phyloP scores from a whole-genome alignment of 2,329 filamentous ascomycete genomes.

The Byssochlamys sp. region DNA sequence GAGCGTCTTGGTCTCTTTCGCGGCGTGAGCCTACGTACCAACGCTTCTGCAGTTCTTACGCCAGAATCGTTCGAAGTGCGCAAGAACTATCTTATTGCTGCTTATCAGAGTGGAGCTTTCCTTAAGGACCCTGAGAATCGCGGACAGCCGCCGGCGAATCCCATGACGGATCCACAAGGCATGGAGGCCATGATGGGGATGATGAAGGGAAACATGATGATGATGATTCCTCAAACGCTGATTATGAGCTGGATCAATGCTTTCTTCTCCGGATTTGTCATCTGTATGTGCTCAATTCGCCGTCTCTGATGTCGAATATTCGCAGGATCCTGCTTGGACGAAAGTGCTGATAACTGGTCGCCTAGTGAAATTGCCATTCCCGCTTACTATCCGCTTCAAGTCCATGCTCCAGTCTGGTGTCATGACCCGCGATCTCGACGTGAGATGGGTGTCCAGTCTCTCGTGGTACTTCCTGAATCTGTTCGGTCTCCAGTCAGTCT shows the following conservation, averaged over 20 bases:
- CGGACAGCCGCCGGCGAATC: constrained; percentile 82
- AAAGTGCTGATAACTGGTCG: constrained; percentile 11
- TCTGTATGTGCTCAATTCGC: constrained; percentile 52
- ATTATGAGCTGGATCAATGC: constrained; percentile 99
- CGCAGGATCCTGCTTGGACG: constrained; percentile 5
- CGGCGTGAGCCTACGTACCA: constrained; percentile 72
- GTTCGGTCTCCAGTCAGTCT: constrained; percentile 91
- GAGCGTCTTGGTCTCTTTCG: constrained; percentile 79
- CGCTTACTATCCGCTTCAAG: constrained; percentile 97
- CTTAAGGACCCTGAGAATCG: constrained; percentile 79
- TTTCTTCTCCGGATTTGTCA: constrained; percentile 96
- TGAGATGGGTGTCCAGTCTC: constrained; percentile 95
- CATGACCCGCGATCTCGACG: constrained; percentile 88
- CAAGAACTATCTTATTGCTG: constrained; percentile 68
- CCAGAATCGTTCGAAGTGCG: constrained; percentile 66
- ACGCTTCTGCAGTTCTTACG: constrained; percentile 72
- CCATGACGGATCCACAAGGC: constrained; percentile 84
- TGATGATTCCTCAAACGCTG: constrained; percentile 97
- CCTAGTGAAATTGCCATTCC: constrained; percentile 88
- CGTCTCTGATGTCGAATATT: background rate
- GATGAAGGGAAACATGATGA: constrained; percentile 99
- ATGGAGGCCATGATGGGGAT: constrained; percentile 99
- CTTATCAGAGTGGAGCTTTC: constrained; percentile 76
- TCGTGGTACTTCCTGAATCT: constrained; percentile 98
- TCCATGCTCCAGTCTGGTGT: constrained; percentile 97